Evolutionary conservation across 495 filamentous ascomycete species (phyloP), one percentile per base, ranked within the genome.

Genomic region (Penicillium coffeae): DNA sequence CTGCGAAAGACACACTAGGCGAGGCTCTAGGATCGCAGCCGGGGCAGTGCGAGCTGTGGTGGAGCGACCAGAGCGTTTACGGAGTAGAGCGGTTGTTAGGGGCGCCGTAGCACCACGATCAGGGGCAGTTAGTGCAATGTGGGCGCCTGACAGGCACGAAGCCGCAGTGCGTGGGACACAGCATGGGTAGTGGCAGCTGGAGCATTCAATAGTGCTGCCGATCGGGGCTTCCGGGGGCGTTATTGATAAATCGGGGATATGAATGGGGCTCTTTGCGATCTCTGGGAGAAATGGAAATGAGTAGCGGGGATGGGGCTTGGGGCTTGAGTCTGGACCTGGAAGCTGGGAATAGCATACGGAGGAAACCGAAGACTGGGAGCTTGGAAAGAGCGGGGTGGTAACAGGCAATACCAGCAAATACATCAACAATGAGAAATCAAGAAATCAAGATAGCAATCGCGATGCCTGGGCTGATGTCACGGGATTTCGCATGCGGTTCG

Each of bases 141-240:
- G 25, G 43, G 14, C 38, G 45, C 48, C 35, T 60, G 60, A 60
- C 57, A 58, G 60, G 57, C 57, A 63, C 60, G 60, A 47, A 52
- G 53, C 38, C 34, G 30, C 41, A 45, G 46, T 47, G 48, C 50
- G 46, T 35, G 45, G 48, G 50, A 39, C 25, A 30, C 38, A 27
- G 47, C 33, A 49, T 54, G 51, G 43, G 42, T 49, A 39, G 39
- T 47, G 37, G 56, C 49, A 53, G 42, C 45, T 45, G 46, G 38
- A 48, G 33, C 33, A 35, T 48, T 58, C 60, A 60, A 63, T 63
- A 63, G 60, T 37, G 60, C 44, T 47, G 60, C 52, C 52, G 60
- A 63, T 63, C 60, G 57, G 60, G 36, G 47, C 37, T 35, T 40
- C 47, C 52, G 48, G 15, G 33, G 48, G 46, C 47, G 39, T 33